These are phyloP conservation scores for Tulasnella sp. DNA, from an alignment of 768 basidiomycete species.

Conservation along the genomic window DNA sequence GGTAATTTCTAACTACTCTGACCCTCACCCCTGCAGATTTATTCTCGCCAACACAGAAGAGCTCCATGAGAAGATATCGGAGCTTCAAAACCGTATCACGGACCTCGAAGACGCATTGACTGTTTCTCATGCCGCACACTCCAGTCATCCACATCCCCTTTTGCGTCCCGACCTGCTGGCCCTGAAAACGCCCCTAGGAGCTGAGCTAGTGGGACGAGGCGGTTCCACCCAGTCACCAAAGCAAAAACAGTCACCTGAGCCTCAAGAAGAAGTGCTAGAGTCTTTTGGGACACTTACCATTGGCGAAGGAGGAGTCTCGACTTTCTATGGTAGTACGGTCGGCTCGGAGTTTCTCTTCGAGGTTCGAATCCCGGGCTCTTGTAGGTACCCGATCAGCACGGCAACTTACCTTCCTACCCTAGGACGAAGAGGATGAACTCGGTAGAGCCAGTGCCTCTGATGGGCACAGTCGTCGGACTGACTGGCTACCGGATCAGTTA, in stretches of 20 bases:
- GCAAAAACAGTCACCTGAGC: not conserved
- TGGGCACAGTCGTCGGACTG: not conserved
- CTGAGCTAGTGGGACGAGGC: conserved; percentile 13
- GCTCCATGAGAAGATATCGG: conserved; percentile 14
- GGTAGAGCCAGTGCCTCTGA: conserved; percentile 8
- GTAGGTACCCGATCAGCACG: not conserved
- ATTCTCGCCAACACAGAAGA: conserved; percentile 18
- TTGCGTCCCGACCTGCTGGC: conserved; percentile 14
- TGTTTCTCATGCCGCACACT: conserved; percentile 5
- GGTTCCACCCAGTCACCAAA: not conserved
- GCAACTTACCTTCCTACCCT: not conserved
- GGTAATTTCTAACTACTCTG: not conserved
- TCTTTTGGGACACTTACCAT: conserved; percentile 15
- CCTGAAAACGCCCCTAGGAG: conserved; percentile 16
- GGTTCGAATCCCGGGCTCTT: conserved; percentile 3
- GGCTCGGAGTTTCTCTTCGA: conserved; percentile 16
- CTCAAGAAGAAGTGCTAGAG: conserved; percentile 10
- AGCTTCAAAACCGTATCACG: conserved; percentile 14
- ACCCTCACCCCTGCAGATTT: conserved; percentile 8
- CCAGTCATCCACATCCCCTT: conserved; percentile 10
- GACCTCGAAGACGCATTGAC: conserved; percentile 10
- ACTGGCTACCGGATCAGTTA: not conserved
- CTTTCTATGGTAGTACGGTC: conserved; percentile 15
- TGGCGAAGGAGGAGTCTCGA: conserved; percentile 14
- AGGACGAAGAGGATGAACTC: conserved; percentile 10